phyloP scores from a whole-genome alignment of 208 protist genomes.

The Leptomonas pyrrhocoris region DNA sequence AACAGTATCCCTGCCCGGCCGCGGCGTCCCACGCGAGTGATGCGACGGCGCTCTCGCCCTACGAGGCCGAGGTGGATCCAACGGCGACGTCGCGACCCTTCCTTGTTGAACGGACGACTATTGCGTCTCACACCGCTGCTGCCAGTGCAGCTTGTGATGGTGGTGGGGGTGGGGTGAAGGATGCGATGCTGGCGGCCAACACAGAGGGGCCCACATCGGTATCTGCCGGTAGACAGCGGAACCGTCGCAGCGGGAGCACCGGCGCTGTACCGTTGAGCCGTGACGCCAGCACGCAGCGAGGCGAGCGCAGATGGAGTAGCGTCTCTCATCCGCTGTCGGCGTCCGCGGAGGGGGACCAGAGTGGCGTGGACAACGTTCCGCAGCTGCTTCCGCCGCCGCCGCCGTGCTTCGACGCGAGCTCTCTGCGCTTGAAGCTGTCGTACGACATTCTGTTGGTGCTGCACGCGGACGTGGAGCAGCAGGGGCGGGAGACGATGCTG shows the following conservation, averaged over 20 bases:
- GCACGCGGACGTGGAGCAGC: conserved; percentile 32
- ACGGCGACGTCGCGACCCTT: not conserved
- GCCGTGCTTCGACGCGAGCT: conserved; percentile 66
- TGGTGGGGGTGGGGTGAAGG: no score
- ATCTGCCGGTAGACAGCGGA: not conserved
- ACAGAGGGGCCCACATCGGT: not conserved
- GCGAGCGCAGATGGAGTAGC: not conserved
- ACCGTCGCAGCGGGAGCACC: not conserved
- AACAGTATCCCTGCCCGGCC: not conserved
- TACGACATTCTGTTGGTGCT: conserved; percentile 59
- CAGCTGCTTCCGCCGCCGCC: conserved; percentile 14
- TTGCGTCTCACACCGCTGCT: no score
- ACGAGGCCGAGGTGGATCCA: not conserved
- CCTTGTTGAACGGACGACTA: not conserved
- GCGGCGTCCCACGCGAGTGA: not conserved
- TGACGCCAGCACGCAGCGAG: not conserved
- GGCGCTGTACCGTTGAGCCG: not conserved
- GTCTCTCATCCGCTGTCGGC: not conserved
- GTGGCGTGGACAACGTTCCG: not conserved
- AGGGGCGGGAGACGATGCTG: conserved; percentile 16
- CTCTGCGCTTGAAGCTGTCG: conserved; percentile 68
- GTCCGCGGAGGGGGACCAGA: not conserved
- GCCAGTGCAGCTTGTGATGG: no score
- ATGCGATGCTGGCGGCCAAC: not conserved
- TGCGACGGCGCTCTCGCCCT: not conserved